Percentiles rank a stretch among this genome's conserved stretches.
Conservation (phyloP, 2,329 filamentous ascomycete species). For the Clonostachys chloroleuca region DNA sequence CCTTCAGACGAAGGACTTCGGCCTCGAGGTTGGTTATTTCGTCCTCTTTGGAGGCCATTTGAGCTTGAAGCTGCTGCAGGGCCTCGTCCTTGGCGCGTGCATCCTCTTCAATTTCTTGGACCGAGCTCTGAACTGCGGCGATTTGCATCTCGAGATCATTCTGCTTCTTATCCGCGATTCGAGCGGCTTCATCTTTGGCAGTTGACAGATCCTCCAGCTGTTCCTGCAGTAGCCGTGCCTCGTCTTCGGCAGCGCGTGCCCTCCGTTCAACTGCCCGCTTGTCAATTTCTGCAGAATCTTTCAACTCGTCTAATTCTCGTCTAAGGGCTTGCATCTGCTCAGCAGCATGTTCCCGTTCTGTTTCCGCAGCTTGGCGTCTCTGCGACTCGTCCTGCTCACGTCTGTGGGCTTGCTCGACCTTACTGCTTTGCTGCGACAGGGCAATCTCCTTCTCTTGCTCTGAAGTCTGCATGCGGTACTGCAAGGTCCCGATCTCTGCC, state of each 20-base stretch:
- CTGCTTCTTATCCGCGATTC: constrained; percentile 50
- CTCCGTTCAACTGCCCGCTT: constrained; percentile 65
- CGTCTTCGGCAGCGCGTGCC: constrained; percentile 67
- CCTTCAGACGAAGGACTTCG: constrained; percentile 78
- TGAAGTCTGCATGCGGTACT: constrained; percentile 81
- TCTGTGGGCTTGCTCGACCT: constrained; percentile 73
- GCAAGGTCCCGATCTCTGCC: constrained; percentile 81
- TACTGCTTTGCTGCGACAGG: constrained; percentile 74
- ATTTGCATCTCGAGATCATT: constrained; percentile 51
- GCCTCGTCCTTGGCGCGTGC: constrained; percentile 48
- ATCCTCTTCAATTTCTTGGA: constrained; percentile 58
- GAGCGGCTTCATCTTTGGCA: constrained; percentile 65
- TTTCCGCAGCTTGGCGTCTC: constrained; percentile 54
- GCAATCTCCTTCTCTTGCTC: constrained; percentile 85
- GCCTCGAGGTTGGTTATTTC: constrained; percentile 74
- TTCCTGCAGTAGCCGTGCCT: constrained; percentile 70
- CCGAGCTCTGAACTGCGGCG: constrained; percentile 34
- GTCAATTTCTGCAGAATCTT: constrained; percentile 44
- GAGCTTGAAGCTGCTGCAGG: constrained; percentile 59
- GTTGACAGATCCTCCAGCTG: constrained; percentile 69
- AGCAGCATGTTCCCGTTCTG: constrained; percentile 42
- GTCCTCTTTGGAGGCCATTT: constrained; percentile 63
- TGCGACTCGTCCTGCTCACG: constrained; percentile 86
- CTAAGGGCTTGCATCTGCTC: constrained; percentile 45
- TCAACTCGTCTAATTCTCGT: constrained; percentile 46